These are phyloP conservation scores for Leccinum sublutescens DNA, from an alignment of 768 basidiomycete species.

Conservation along the genomic window DNA sequence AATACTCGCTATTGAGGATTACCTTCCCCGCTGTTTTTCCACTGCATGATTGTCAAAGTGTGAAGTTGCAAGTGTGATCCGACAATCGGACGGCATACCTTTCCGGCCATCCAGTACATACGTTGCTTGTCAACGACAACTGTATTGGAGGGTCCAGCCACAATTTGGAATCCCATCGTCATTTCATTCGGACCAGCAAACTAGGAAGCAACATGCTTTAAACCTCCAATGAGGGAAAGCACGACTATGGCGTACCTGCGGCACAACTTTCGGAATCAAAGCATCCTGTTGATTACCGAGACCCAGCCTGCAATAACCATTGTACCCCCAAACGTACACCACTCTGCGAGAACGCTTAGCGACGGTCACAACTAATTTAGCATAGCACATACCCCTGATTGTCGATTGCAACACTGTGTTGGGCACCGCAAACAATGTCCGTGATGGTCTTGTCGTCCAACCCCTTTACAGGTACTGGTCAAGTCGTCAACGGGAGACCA, in stretches of 20 bases:
- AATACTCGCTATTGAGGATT: neutral
- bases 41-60: slow-evolving; percentile 44
- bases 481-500: slow-evolving; percentile 7
- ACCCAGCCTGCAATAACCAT: slow-evolving; percentile 89
- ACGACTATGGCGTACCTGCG: slow-evolving; percentile 50
- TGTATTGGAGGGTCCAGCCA: slow-evolving; percentile 82
- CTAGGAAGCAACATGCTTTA: slow-evolving; percentile 33
- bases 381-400: slow-evolving; percentile 55
- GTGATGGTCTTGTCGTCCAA: slow-evolving; percentile 76
- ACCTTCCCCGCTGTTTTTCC: slow-evolving; percentile 96
- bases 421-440: slow-evolving; percentile 81
- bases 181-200: slow-evolving; percentile 71
- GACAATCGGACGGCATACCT: slow-evolving; percentile 39
- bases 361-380: neutral
- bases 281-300: slow-evolving; percentile 82
- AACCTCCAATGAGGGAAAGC: neutral
- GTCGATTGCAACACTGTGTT: slow-evolving; percentile 84
- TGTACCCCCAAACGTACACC: slow-evolving; percentile 86
- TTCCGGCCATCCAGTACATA: slow-evolving; percentile 89
- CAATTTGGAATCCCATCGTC: slow-evolving; percentile 60
- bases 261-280: slow-evolving; percentile 78
- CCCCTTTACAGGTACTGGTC: slow-evolving; percentile 68
- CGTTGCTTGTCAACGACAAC: slow-evolving; percentile 79
- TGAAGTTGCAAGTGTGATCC: slow-evolving; percentile 1
- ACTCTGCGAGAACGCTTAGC: slow-evolving; percentile 41